Conservation (phyloP, 345 rosid species). For the Linum tenue region DNA sequence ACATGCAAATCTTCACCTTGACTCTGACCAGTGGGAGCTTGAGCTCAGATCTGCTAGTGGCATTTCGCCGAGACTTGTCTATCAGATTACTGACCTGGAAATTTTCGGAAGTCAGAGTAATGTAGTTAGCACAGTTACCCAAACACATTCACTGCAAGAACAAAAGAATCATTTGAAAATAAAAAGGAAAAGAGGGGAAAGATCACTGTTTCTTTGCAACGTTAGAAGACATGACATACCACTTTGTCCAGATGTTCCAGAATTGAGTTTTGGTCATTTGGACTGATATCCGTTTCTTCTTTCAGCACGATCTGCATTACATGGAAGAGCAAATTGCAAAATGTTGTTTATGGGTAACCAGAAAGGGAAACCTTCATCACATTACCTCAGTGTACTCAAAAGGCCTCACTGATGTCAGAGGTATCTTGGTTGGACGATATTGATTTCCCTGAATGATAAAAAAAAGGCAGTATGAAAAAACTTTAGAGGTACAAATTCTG, state of each 20-base stretch:
- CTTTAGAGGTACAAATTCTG: conserved; percentile 9
- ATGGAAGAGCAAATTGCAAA: conserved; percentile 22
- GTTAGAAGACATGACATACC: conserved; percentile 35
- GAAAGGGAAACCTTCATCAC: conserved; percentile 3
- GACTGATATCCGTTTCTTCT: conserved; percentile 77
- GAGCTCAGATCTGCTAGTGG: conserved; percentile 48
- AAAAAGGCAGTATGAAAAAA: conserved; percentile 10
- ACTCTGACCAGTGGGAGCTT: conserved; percentile 83
- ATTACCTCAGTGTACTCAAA: conserved; percentile 85
- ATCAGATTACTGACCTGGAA: conserved; percentile 67
- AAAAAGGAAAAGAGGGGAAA: conserved; percentile 6
- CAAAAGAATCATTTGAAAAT: neutral
- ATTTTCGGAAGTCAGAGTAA: conserved; percentile 13
- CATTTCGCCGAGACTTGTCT: conserved; percentile 58
- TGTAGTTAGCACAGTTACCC: neutral
- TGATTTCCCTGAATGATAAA: conserved; percentile 62
- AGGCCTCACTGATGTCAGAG: conserved; percentile 89
- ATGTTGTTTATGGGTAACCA: conserved; percentile 4
- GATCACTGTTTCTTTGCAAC: conserved; percentile 13
- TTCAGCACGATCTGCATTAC: conserved; percentile 64
- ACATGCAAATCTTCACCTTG: conserved; percentile 42
- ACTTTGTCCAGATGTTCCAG: conserved; percentile 88
- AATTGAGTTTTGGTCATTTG: conserved; percentile 88
- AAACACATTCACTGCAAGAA: neutral
- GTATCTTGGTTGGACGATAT: conserved; percentile 95